Base-by-base conservation (phyloP, 2,329 filamentous ascomycete species). In the Diaporthe citriasiana region DNA sequence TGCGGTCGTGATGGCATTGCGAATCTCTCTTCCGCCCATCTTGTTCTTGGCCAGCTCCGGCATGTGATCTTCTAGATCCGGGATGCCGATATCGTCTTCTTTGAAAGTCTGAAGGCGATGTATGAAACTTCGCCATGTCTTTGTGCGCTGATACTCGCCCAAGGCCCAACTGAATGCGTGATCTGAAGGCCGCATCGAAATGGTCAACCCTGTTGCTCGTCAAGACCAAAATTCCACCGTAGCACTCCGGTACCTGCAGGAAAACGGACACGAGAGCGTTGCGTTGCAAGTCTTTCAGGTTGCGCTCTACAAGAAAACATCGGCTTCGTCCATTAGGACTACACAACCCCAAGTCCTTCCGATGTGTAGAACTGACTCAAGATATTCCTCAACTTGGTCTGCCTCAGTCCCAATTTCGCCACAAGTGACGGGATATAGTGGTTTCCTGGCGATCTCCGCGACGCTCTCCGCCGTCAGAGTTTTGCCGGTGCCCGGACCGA, bases 191-290 rank as follows among this genome's bases (percentile, higher is more conserved):
- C 35, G 19, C 55, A 35, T n/a, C 55, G n/a, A 84, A 81, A 4
- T 77, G 78, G 13, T 76, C 79, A 2, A 83, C 80, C 4, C 82
- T 79, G 68, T 84, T 84, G 27, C 79, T 80, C 0, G 82, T 83
- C 4, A 83, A 77, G 47, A 84, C 80, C 0, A 84, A 71, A 45
- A 84, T 83, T 19, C 83, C 81, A 7, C 77, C 76, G 72, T 82
- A 82, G 70, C 82, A 83, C 69, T 82, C 82, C 1, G 84, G 77
- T 0, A 80, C 78, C 12, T 82, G 79, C 3, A 84, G 77, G 56
- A 84, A 83, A 0, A 83, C 82, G 2, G 82, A 83, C 3, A 84
- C 82, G 13, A 84, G 77, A 45, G 77, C 78, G 71, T 84, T 85
- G 15, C 83, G 77, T 73, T 79, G 76, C 33, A 84, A 77, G 59